Percentiles rank a stretch among this genome's conserved stretches.
These are phyloP conservation scores for Phytophthora pluvialis DNA, from an alignment of 352 stramenopile species.

Conservation along the genomic window DNA sequence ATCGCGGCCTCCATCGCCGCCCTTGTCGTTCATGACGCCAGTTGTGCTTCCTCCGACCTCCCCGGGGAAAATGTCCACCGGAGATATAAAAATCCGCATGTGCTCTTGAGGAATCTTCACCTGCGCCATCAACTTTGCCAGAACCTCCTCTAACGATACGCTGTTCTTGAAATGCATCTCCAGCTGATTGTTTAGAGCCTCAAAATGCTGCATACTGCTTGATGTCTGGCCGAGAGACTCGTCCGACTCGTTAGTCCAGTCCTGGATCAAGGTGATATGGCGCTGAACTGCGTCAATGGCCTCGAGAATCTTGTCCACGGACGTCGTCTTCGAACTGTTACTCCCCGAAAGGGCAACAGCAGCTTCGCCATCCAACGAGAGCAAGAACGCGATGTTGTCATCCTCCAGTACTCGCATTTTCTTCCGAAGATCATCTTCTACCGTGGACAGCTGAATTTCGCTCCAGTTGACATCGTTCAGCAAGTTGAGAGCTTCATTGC, in stretches of 20 bases:
- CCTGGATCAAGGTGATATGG: conserved; percentile 48
- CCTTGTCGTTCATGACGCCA: conserved; percentile 7
- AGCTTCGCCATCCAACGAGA: conserved; percentile 62
- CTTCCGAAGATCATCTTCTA: conserved; percentile 65
- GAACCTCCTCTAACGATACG: conserved; percentile 61
- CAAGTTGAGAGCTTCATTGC: conserved; percentile 58
- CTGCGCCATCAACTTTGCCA: conserved; percentile 53
- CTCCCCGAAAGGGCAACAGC: conserved; percentile 8
- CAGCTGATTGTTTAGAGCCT: conserved; percentile 80
- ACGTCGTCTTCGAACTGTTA: conserved; percentile 20
- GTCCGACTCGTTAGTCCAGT: conserved; percentile 70
- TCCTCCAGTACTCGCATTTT: conserved; percentile 69
- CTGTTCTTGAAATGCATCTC: conserved; percentile 86
- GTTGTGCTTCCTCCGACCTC: conserved; percentile 32
- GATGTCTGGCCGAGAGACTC: conserved; percentile 67
- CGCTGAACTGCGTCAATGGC: conserved; percentile 60
- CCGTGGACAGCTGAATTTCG: conserved; percentile 47
- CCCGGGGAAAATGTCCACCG: conserved; percentile 53
- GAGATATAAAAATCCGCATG: conserved; percentile 61
- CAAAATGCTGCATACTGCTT: conserved; percentile 78
- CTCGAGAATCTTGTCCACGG: conserved; percentile 66
- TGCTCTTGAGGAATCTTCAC: conserved; percentile 64
- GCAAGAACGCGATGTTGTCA: conserved; percentile 78
- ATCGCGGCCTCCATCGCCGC: conserved; percentile 9
- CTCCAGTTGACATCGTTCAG: conserved; percentile 68